Conservation (phyloP, 495 filamentous ascomycete species). For the Annulohypoxylon maeteangense region DNA sequence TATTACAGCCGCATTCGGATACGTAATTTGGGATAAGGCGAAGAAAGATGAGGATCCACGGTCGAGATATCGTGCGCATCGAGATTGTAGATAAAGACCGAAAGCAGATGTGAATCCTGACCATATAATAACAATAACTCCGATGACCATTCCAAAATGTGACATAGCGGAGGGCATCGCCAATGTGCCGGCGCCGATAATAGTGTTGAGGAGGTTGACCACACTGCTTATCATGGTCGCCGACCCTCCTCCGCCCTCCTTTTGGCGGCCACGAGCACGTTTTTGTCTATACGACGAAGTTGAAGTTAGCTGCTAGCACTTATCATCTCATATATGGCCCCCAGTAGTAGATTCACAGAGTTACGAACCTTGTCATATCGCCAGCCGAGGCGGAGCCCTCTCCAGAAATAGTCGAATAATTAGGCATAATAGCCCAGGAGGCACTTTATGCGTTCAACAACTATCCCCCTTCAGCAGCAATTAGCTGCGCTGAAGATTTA, state of each 20-base stretch:
- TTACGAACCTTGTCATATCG: constrained; percentile 56
- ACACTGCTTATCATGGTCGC: constrained; percentile 92
- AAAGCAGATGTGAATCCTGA: constrained; percentile 88
- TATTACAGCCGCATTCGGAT: constrained; percentile 93
- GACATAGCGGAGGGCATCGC: constrained; percentile 95
- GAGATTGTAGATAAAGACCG: constrained; percentile 91
- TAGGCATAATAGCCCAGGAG: constrained; percentile 56
- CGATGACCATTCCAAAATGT: constrained; percentile 87
- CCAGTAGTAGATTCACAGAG: background rate
- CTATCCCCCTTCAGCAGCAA: constrained; percentile 15
- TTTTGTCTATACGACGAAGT: constrained; percentile 45
- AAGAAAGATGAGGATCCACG: constrained; percentile 84
- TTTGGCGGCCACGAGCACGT: constrained; percentile 45
- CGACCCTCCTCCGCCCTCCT: constrained; percentile 68
- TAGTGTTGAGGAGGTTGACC: constrained; percentile 96
- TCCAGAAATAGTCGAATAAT: constrained; percentile 56
- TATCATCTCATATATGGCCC: background rate
- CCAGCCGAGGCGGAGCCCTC: constrained; percentile 45
- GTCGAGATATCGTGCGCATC: constrained; percentile 92
- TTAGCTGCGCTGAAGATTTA: constrained; percentile 19
- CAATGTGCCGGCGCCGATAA: constrained; percentile 91
- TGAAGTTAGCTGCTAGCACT: constrained; percentile 6
- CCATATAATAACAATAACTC: constrained; percentile 87
- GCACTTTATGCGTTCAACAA: constrained; percentile 6
- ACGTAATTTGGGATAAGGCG: constrained; percentile 92